These are phyloP conservation scores for Fusarium sp. DNA, from an alignment of 2,329 filamentous ascomycete species.

Conservation along the genomic window DNA sequence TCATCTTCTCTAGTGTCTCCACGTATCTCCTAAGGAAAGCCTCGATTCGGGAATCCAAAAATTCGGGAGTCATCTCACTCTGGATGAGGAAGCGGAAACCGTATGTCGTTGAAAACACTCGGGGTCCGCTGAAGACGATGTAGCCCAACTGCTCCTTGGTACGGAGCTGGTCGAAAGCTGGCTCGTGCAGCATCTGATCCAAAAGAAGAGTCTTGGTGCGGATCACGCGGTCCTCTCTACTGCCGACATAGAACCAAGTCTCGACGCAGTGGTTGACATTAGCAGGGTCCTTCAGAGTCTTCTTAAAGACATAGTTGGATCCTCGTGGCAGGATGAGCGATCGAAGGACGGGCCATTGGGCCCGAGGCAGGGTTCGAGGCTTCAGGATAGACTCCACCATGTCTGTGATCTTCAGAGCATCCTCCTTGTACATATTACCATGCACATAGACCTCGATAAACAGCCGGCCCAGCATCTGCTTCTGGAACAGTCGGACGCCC, in stretches of 20 bases:
- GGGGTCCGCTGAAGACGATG: slow-evolving; percentile 87
- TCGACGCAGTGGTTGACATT: slow-evolving; percentile 92
- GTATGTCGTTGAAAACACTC: slow-evolving; percentile 79
- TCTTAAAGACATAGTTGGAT: slow-evolving; percentile 86
- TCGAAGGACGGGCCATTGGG: slow-evolving; percentile 83
- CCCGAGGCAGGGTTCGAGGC: slow-evolving; percentile 77
- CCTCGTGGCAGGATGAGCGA: slow-evolving; percentile 83
- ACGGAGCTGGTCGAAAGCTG: slow-evolving; percentile 91
- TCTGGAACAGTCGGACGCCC: slow-evolving; percentile 81
- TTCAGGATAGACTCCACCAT: slow-evolving; percentile 83
- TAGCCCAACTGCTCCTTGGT: slow-evolving; percentile 99
- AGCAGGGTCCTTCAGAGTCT: slow-evolving; percentile 82
- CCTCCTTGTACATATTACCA: slow-evolving; percentile 94
- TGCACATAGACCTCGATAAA: slow-evolving; percentile 91
- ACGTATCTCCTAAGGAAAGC: slow-evolving; percentile 80
- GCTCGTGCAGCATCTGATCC: slow-evolving; percentile 92
- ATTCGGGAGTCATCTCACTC: slow-evolving; percentile 86
- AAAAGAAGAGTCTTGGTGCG: slow-evolving; percentile 85
- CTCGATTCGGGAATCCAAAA: slow-evolving; percentile 89
- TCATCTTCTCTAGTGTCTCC: slow-evolving; percentile 78
- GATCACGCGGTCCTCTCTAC: slow-evolving; percentile 74
- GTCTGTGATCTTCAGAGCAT: slow-evolving; percentile 86
- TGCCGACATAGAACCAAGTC: slow-evolving; percentile 79
- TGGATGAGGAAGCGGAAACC: slow-evolving; percentile 93
- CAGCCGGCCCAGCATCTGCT: slow-evolving; percentile 83